These are phyloP conservation scores for Beta macrorhiza DNA, from an alignment of 179 eudicot genomes.

Conservation along the genomic window DNA sequence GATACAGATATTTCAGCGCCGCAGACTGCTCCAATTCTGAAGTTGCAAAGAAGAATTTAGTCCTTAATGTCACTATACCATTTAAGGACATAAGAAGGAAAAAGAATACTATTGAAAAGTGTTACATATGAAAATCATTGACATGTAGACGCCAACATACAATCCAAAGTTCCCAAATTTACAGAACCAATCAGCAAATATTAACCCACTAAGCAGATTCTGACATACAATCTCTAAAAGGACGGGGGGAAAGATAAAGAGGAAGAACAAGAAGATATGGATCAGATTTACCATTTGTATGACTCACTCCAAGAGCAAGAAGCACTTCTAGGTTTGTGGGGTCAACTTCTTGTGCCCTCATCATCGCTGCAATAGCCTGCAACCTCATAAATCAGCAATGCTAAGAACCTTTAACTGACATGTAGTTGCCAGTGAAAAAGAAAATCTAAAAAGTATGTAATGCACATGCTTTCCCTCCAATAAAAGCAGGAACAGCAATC, in stretches of 20 bases:
- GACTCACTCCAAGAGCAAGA: conserved; percentile 99
- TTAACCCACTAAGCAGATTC: not conserved
- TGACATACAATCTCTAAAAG: not conserved
- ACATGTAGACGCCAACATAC: not conserved
- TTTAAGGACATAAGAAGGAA: not conserved
- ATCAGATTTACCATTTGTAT: conserved; percentile 58
- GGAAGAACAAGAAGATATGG: conserved; percentile 9
- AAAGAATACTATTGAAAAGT: not conserved
- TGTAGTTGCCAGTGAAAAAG: not conserved
- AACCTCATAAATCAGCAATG: conserved; percentile 14
- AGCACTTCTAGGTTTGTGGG: conserved; percentile 92
- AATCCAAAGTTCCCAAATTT: too few relatives aligned
- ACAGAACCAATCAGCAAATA: conserved; percentile 2
- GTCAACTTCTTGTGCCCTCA: conserved; percentile 89
- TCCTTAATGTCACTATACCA: not conserved
- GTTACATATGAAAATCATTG: not conserved
- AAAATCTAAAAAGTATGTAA: not conserved
- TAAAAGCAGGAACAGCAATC: not conserved
- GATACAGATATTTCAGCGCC: conserved; percentile 80
- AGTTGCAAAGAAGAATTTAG: conserved; percentile 19
- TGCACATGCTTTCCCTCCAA: not conserved
- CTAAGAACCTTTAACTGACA: not conserved
- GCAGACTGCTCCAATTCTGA: conserved; percentile 91
- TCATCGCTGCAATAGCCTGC: conserved; percentile 99
- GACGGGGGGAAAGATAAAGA: not conserved